Conservation (phyloP, 2,329 filamentous ascomycete species). For the Aureobasidium sp. region DNA sequence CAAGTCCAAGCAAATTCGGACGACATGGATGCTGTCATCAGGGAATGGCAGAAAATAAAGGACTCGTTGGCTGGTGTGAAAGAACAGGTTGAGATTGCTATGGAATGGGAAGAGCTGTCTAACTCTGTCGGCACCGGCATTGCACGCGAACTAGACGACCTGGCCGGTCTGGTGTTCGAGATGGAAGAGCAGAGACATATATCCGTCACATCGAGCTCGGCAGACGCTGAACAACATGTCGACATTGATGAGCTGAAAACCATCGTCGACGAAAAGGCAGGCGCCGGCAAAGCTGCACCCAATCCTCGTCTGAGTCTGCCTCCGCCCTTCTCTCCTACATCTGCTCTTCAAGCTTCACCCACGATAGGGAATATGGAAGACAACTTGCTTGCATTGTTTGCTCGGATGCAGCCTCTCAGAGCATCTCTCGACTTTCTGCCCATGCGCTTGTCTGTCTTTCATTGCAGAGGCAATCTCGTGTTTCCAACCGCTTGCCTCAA, state of each 20-base stretch:
- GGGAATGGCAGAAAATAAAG: slow-evolving; percentile 79
- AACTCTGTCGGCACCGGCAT: slow-evolving; percentile 82
- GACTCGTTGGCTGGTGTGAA: slow-evolving; percentile 71
- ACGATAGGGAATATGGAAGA: slow-evolving; percentile 70
- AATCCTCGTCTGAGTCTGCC: slow-evolving; percentile 61
- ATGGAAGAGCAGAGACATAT: slow-evolving; percentile 95
- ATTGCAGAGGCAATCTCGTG: slow-evolving; percentile 64
- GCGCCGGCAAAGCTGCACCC: slow-evolving; percentile 37
- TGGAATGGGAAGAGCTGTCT: slow-evolving; percentile 99
- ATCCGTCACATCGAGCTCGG: slow-evolving; percentile 62
- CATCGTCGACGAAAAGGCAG: slow-evolving; percentile 81
- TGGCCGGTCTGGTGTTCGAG: slow-evolving; percentile 80
- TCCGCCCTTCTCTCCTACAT: slow-evolving; percentile 50
- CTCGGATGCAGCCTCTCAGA: slow-evolving; percentile 86
- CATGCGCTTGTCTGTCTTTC: slow-evolving; percentile 85
- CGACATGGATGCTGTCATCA: slow-evolving; percentile 83
- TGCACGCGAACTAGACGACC: slow-evolving; percentile 74
- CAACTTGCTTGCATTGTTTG: slow-evolving; percentile 81
- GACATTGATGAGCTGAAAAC: slow-evolving; percentile 89
- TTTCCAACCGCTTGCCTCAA: slow-evolving; percentile 92
- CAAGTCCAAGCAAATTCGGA: slow-evolving; percentile 69
- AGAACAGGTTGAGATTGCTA: slow-evolving; percentile 86
- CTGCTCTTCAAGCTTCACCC: slow-evolving; percentile 52
- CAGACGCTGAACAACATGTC: slow-evolving; percentile 43
- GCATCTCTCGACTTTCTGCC: slow-evolving; percentile 93